Conservation (phyloP, 768 basidiomycete species). For the Mycena olivaceomarginata region DNA sequence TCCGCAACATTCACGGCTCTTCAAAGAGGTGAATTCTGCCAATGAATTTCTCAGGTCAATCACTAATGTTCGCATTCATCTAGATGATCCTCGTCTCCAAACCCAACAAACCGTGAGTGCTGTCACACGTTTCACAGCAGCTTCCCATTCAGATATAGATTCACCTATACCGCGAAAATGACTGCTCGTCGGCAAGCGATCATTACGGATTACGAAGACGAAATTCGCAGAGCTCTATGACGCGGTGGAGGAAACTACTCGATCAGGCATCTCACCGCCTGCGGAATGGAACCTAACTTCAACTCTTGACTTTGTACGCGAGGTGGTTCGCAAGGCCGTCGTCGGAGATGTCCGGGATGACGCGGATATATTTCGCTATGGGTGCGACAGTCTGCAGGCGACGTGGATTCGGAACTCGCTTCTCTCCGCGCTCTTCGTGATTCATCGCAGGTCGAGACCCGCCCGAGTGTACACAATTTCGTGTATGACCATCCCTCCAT, state of each 20-base stretch:
- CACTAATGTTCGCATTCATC: not conserved
- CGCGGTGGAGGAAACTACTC: slow-evolving; percentile 52
- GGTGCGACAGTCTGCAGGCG: slow-evolving; percentile 58
- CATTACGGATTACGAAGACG: slow-evolving; percentile 56
- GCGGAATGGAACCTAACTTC: slow-evolving; percentile 48
- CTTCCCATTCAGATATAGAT: slow-evolving; percentile 30
- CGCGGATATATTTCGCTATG: slow-evolving; percentile 59
- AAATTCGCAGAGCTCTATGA: slow-evolving; percentile 61
- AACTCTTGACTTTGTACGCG: slow-evolving; percentile 54
- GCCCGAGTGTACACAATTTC: slow-evolving; percentile 43
- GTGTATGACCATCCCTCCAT: slow-evolving; percentile 53
- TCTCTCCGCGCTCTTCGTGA: slow-evolving; percentile 43
- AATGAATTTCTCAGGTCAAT: not conserved
- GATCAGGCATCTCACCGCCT: slow-evolving; percentile 50
- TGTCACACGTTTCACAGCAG: not conserved
- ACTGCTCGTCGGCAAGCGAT: slow-evolving; percentile 58
- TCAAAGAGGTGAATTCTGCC: slow-evolving; percentile 57
- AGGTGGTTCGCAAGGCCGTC: slow-evolving; percentile 55
- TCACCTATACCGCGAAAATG: slow-evolving; percentile 60
- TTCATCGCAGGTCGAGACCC: slow-evolving; percentile 41
- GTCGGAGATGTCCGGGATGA: slow-evolving; percentile 48
- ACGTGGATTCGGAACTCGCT: slow-evolving; percentile 54
- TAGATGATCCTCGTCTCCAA: slow-evolving; percentile 62
- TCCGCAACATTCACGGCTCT: slow-evolving; percentile 63
- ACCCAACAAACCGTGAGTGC: slow-evolving; percentile 52